These are phyloP conservation scores for Apiospora rasikravindrae DNA, from an alignment of 2,329 filamentous ascomycete species.

Conservation along the genomic window DNA sequence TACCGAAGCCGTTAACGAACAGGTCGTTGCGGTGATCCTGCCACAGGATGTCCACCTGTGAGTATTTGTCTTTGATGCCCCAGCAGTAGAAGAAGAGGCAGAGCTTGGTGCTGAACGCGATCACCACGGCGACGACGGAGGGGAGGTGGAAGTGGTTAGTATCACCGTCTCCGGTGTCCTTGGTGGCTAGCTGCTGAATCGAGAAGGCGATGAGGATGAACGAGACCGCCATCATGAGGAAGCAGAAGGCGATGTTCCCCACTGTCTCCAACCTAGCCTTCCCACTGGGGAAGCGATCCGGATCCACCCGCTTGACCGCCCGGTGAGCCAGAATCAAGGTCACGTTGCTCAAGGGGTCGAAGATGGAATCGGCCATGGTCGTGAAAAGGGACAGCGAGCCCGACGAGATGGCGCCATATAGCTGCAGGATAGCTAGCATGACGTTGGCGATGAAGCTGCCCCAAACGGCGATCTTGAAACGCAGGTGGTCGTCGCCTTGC, in stretches of 20 bases:
- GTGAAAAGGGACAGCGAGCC: constrained; percentile 95
- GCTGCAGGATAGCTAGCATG: constrained; percentile 76
- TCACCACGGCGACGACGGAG: constrained; percentile 81
- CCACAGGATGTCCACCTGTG: constrained; percentile 90
- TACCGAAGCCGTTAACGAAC: constrained; percentile 93
- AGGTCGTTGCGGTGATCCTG: constrained; percentile 97
- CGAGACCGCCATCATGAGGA: constrained; percentile 92
- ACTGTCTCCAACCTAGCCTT: constrained; percentile 95
- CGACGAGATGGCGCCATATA: constrained; percentile 87
- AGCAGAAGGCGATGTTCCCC: constrained; percentile 95
- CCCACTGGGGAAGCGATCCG: constrained; percentile 84
- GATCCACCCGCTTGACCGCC: constrained; percentile 86
- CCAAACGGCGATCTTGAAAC: constrained; percentile 70
- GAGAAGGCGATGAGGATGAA: constrained; percentile 93
- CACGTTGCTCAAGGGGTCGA: constrained; percentile 89
- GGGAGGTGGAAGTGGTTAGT: constrained; percentile 77
- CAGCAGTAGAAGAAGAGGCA: constrained; percentile 89
- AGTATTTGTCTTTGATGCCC: constrained; percentile 88
- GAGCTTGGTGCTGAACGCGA: constrained; percentile 87
- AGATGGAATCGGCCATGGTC: constrained; percentile 94
- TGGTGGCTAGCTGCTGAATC: constrained; percentile 67
- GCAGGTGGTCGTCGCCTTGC: constrained; percentile 79
- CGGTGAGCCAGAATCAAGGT: constrained; percentile 87
- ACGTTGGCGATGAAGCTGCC: constrained; percentile 82
- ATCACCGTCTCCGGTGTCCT: constrained; percentile 43